These are phyloP conservation scores for Fusarium tjaetaba DNA, from an alignment of 2,329 filamentous ascomycete genomes.

Conservation along the genomic window DNA sequence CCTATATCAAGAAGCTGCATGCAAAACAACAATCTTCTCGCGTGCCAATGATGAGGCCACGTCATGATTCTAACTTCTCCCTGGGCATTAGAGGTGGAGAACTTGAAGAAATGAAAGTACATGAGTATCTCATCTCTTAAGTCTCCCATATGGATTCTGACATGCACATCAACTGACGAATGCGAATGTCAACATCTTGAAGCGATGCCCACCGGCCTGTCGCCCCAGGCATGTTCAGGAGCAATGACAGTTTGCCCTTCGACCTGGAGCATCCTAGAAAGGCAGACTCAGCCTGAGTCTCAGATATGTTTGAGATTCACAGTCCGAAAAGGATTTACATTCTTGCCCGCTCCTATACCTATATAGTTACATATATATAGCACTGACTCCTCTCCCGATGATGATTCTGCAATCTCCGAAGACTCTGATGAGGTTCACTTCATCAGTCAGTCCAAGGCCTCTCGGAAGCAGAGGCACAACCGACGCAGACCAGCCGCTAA, in stretches of 20 bases:
- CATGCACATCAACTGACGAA: neutral
- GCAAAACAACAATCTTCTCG: neutral
- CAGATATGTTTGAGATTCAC: neutral
- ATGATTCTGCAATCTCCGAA: too few relatives aligned
- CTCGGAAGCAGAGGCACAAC: neutral
- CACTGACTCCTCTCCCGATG: neutral
- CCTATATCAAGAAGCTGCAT: neutral
- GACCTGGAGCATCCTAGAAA: neutral
- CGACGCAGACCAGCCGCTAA: neutral
- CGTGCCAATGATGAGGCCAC: conserved; percentile 6
- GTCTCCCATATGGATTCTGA: neutral
- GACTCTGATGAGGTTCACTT: neutral
- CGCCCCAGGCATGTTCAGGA: neutral
- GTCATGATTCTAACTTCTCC: conserved; percentile 7
- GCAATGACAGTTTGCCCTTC: neutral
- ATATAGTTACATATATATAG: neutral
- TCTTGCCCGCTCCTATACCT: neutral
- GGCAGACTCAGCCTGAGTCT: neutral
- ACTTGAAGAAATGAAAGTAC: neutral
- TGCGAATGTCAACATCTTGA: neutral
- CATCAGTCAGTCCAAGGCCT: neutral
- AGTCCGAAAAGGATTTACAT: neutral
- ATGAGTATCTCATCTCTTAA: neutral
- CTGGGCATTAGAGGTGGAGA: neutral
- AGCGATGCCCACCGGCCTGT: neutral